Conservation (phyloP, 345 rosid species). For the Turritis glabra region DNA sequence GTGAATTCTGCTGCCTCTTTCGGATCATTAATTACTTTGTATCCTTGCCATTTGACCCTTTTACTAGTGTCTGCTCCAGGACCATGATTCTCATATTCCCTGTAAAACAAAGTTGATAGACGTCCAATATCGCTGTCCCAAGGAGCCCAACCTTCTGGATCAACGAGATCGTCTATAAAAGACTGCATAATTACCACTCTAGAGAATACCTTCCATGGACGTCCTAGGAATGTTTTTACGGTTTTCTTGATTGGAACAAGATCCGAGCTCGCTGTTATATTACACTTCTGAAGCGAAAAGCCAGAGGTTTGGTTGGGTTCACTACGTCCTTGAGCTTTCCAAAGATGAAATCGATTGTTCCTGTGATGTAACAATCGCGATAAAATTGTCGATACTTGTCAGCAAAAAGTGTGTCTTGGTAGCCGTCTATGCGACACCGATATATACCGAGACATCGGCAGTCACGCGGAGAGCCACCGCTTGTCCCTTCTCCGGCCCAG, state of each 20-base stretch:
- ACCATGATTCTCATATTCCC: conserved; percentile 60
- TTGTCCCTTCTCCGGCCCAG: too few species aligned
- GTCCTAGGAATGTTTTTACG: conserved; percentile 55
- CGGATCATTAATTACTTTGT: conserved; percentile 43
- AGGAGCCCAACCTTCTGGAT: conserved; percentile 60
- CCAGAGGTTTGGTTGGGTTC: neutral
- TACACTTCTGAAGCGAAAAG: conserved; percentile 55
- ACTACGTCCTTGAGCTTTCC: too few species aligned
- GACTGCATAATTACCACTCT: conserved; percentile 58
- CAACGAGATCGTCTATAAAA: conserved; percentile 49
- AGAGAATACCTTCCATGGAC: conserved; percentile 67
- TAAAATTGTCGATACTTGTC: too few species aligned
- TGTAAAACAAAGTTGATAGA: conserved; percentile 58
- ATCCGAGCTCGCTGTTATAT: conserved; percentile 45
- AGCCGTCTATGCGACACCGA: too few species aligned
- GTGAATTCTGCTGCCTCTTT: conserved; percentile 58
- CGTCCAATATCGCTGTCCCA: conserved; percentile 52
- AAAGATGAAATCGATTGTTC: too few species aligned
- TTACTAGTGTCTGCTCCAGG: conserved; percentile 51
- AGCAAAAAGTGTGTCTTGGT: too few species aligned
- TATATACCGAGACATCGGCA: too few species aligned
- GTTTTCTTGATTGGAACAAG: conserved; percentile 43
- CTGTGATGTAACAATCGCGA: too few species aligned
- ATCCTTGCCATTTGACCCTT: conserved; percentile 61
- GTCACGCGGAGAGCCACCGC: too few species aligned